Base-by-base conservation (phyloP, 2,329 filamentous ascomycete species). In the Didymellaceae sp. region DNA sequence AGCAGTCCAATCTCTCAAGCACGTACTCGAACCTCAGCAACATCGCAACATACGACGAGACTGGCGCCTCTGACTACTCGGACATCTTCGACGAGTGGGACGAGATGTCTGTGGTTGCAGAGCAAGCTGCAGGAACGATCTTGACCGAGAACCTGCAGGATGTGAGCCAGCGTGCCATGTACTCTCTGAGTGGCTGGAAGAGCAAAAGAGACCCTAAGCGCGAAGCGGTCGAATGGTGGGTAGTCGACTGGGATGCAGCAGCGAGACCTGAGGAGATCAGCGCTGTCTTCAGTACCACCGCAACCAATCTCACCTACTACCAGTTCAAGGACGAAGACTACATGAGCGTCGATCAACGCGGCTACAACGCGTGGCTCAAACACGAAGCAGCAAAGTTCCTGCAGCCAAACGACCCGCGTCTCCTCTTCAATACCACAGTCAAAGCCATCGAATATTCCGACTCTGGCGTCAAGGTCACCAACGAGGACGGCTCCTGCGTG, bases 291-390 rank as follows among this genome's bases (percentile, higher is more conserved):
- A 82, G 82, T 0, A 73, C 79, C 11, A 78, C 82, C 0, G 80
- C 76, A 2, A 78, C 82, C 34, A 88, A 88, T 61, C 71, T 84
- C 7, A 86, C 84, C 0, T 87, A 84, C 58, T 80, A 85, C 53
- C 80, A 85, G 50, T 88, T 80, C 67, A 80, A 79, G n/a, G 78
- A 84, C 13, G 78, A 79, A 14, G 86, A 86, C 65, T 83, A 86
- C 55, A 80, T 83, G 22, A 84, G 86, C 31, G 71, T 77, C 24
- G 86, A 89, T 52, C 79, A 80, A 33, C 79, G 85, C 0, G 86
- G 86, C 3, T 87, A 83, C 70, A 84, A 80, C 51, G 63, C 77
- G 11, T 82, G 85, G 55, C 77, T 88, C 18, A 74, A 80, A 20
- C 77, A 78, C 14, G 80, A 86, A 61, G 84, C 85, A 0, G 71